A percentile compares a stretch with the other conserved stretches of the same genome.
phyloP scores from a whole-genome alignment of 139 green algal genomes.

The Chlorella ohadii region DNA sequence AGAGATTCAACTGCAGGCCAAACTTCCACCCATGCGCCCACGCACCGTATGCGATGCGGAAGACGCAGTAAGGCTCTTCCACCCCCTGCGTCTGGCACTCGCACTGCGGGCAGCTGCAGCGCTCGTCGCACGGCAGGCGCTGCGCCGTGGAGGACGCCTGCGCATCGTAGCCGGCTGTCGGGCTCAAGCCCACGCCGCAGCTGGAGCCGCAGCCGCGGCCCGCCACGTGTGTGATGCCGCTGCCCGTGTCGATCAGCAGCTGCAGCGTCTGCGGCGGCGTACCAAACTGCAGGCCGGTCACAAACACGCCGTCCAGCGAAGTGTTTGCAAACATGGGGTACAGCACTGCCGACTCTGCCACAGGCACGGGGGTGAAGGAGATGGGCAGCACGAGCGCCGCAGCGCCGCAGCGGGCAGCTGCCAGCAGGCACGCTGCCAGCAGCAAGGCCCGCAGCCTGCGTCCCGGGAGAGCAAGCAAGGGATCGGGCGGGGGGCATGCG shows the following conservation, averaged over 20 bases:
- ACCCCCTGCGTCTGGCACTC: neutral
- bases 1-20: too few relatives aligned
- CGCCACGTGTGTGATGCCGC: neutral
- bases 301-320: neutral
- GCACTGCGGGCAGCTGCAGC: neutral
- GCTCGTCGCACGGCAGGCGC: neutral
- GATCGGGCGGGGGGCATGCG: too few relatives aligned
- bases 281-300: neutral
- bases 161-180: neutral
- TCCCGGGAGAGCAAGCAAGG: too few relatives aligned
- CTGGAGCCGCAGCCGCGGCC: neutral
- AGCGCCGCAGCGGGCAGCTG: too few relatives aligned
- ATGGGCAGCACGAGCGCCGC: too few relatives aligned
- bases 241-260: slow-evolving; percentile 12
- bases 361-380: too few relatives aligned
- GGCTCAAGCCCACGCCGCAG: neutral
- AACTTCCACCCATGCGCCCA: neutral
- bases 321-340: too few relatives aligned
- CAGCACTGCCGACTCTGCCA: too few relatives aligned
- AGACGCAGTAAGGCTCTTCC: neutral
- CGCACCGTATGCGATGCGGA: neutral
- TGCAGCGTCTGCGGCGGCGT: neutral
- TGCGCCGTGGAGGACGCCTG: neutral
- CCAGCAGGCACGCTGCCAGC: too few relatives aligned
- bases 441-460: too few relatives aligned